phyloP scores from a whole-genome alignment of 768 basidiomycete species.

The Suillus subluteus region DNA sequence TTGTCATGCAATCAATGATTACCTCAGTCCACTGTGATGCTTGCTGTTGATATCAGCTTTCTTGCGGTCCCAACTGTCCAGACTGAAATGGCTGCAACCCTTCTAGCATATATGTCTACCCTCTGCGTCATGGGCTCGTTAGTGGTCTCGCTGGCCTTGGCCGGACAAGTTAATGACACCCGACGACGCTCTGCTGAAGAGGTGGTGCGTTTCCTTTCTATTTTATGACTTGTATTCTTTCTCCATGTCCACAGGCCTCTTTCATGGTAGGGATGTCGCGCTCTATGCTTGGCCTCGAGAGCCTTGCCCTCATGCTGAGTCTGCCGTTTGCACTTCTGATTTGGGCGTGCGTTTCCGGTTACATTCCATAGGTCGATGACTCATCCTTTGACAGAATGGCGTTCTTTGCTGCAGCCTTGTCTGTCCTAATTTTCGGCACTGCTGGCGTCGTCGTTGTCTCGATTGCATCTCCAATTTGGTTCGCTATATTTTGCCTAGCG shows the following conservation, averaged over 20 bases:
- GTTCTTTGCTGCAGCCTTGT: neutral
- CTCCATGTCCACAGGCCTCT: conserved; percentile 3
- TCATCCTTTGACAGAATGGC: neutral
- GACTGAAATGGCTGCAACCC: neutral
- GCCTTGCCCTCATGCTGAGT: conserved; percentile 35
- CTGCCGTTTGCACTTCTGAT: conserved; percentile 37
- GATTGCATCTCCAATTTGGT: neutral
- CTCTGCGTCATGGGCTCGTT: conserved; percentile 11
- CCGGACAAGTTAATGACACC: conserved; percentile 35
- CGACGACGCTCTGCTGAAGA: conserved; percentile 13
- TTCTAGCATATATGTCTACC: conserved; percentile 13
- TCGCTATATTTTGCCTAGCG: neutral
- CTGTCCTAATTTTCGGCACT: neutral
- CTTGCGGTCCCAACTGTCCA: neutral
- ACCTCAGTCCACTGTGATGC: conserved; percentile 16
- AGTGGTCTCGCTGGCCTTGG: conserved; percentile 13
- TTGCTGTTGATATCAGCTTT: conserved; percentile 17
- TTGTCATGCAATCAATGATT: neutral
- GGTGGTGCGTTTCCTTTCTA: conserved; percentile 7
- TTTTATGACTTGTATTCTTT: neutral
- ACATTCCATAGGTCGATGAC: neutral
- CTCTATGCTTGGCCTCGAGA: conserved; percentile 9
- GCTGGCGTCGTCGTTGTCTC: neutral
- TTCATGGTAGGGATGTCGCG: conserved; percentile 5
- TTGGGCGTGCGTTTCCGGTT: conserved; percentile 28